Evolutionary conservation across 2,329 filamentous ascomycete genomes (phyloP).

Genomic region (Fusarium liriodendri): DNA sequence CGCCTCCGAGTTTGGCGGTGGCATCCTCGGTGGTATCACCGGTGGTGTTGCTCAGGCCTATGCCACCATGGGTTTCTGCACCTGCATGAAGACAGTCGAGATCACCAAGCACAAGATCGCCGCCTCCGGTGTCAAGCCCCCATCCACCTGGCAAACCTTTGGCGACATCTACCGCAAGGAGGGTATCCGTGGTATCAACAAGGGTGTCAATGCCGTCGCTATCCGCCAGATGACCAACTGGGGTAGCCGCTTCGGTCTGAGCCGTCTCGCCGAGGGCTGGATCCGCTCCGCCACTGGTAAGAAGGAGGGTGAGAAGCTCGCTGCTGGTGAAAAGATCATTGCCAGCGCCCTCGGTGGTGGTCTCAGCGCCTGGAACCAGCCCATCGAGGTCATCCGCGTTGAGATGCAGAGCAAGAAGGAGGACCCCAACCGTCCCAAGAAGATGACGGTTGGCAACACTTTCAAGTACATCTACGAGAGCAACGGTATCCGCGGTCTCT

Average conservation of each 20-base stretch:
- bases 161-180: conserved; percentile 97
- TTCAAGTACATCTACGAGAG: conserved; percentile 88
- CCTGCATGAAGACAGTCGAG: conserved; percentile 99
- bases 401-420: conserved; percentile 99
- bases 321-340: conserved; percentile 85
- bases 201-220: conserved; percentile 97
- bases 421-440: conserved; percentile 98
- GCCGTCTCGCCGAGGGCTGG: conserved; percentile 87
- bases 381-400: conserved; percentile 98
- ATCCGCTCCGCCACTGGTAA: conserved; percentile 86
- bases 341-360: conserved; percentile 91
- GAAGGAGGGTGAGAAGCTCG: conserved; percentile 81
- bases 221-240: conserved; percentile 99
- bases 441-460: conserved; percentile 94
- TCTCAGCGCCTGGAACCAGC: conserved; percentile 98
- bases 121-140: conserved; percentile 82
- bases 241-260: conserved; percentile 95
- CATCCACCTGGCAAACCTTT: conserved; percentile 94
- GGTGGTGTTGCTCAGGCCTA: conserved; percentile 98
- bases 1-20: conserved; percentile 86
- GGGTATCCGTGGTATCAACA: conserved; percentile 96
- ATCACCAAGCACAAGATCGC: conserved; percentile 99
- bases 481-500: conserved; percentile 92
- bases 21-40: conserved; percentile 90
- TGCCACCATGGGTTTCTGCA: conserved; percentile 99